phyloP scores from a whole-genome alignment of 169 alveolate species.

The Plasmodium reichenowi region DNA sequence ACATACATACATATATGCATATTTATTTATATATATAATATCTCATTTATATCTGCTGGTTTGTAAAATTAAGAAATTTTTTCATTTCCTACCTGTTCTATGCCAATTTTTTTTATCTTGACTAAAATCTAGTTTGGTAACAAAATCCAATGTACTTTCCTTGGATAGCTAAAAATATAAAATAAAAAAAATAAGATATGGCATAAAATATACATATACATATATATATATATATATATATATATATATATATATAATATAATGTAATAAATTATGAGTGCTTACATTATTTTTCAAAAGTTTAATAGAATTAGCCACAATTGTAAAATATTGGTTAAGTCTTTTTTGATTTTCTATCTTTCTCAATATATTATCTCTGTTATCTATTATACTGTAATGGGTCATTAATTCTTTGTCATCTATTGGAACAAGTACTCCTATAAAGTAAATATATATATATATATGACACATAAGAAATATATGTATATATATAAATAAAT shows the following conservation, averaged over 20 bases:
- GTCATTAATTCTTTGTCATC: conserved; percentile 61
- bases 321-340: conserved; percentile 51
- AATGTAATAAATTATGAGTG: neutral
- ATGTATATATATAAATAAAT: neutral
- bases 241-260: neutral
- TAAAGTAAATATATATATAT: neutral
- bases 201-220: neutral
- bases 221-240: neutral
- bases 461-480: neutral
- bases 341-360: conserved; percentile 64
- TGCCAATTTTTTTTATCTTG: conserved; percentile 74
- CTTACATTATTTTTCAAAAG: conserved; percentile 64
- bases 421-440: conserved; percentile 62
- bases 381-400: conserved; percentile 64
- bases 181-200: neutral
- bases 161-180: conserved; percentile 52
- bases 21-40: neutral
- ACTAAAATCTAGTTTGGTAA: conserved; percentile 54
- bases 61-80: neutral
- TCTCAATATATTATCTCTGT: conserved; percentile 61
- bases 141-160: conserved; percentile 70
- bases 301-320: conserved; percentile 65
- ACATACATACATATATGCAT: neutral
- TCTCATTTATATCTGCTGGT: neutral
- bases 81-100: conserved; percentile 23